phyloP scores from a whole-genome alignment of 768 basidiomycete species.

The Rhodosporidiobolus sp. region DNA sequence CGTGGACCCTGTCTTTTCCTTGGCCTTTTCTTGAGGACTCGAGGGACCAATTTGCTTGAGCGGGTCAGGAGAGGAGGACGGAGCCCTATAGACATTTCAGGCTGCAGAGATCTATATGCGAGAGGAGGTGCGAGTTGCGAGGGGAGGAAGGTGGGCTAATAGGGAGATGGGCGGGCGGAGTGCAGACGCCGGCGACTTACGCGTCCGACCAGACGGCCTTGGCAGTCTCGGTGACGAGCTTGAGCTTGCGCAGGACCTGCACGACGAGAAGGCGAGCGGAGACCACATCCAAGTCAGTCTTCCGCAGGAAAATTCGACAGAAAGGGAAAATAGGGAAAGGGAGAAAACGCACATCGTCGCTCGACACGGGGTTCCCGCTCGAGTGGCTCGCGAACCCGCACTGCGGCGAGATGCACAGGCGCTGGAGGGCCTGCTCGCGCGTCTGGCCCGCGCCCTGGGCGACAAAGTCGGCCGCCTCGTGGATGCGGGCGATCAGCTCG shows the following conservation, averaged over 20 bases:
- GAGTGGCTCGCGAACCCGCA: constrained; percentile 64
- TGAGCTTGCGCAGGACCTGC: background rate
- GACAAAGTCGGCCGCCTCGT: constrained; percentile 58
- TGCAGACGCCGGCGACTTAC: too few species aligned
- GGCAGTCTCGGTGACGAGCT: background rate
- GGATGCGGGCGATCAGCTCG: constrained; percentile 56
- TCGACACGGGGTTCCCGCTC: constrained; percentile 59
- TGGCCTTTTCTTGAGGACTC: too few species aligned
- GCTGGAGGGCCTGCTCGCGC: constrained; percentile 56
- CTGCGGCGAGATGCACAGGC: constrained; percentile 59
- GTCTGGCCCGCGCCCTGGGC: constrained; percentile 53
- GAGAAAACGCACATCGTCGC: constrained; percentile 52
- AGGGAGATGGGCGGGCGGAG: too few species aligned
- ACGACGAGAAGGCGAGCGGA: background rate
- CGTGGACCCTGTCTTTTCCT: too few species aligned
- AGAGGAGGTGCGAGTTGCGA: too few species aligned
- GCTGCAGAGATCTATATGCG: too few species aligned
- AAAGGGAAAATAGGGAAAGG: too few species aligned
- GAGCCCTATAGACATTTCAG: too few species aligned
- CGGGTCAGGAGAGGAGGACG: too few species aligned
- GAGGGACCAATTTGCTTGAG: too few species aligned
- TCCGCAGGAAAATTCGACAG: too few species aligned
- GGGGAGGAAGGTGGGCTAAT: too few species aligned
- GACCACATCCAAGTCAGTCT: background rate
- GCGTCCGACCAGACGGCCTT: constrained; percentile 1